Base-by-base conservation (phyloP, 2,329 filamentous ascomycete genomes). In the Didymella glomerata region DNA sequence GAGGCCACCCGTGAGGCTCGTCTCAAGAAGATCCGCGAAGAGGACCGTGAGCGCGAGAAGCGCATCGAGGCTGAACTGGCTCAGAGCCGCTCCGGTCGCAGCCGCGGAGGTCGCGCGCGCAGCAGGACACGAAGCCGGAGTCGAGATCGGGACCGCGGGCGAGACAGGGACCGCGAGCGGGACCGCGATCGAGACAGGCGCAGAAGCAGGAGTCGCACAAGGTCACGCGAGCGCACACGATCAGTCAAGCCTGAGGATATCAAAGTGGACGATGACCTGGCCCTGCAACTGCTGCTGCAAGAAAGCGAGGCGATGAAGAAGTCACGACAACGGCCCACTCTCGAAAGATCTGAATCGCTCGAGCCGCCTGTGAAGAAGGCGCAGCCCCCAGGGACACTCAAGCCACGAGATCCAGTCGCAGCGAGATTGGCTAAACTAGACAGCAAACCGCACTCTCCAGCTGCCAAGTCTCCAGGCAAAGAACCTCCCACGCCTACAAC, bases 1-100 rank as follows among this genome's bases (percentile, higher is more conserved):
- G 84, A 85, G 18, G 68, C 73, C 70, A 64, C 78, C 76, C 67
- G 83, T 72, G 63, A 79, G 69, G 65, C 77, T 68, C 73, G 80
- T 69, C 67, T 83, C 72, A 62, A 83, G 60, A 68, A 69, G 52
- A 70, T 72, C 13, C 68, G 72, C 27, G 69, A 76, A 24, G 67
- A 72, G 48, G 72, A 76, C 32, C 73, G 73, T 8, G 72, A 75
- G 42, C 71, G 75, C 36, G 72, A 75, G 44, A 68, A 69, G 13
- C 70, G 72, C 34, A 63, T 72, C 76, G 78, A 70, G 77, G 79
- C 80, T 36, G 85, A 88, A 54, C 80, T 84, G 34, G 81, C 84
- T 52, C 79, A 80, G 54, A 82, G 70, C 78, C 77, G 81, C 30
- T 79, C 83, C n/a, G 67, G 68, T 40, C 68, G 70, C n/a, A 65